These are phyloP conservation scores for Furcasterigmium sp. DNA, from an alignment of 2,329 filamentous ascomycete genomes.

Conservation along the genomic window DNA sequence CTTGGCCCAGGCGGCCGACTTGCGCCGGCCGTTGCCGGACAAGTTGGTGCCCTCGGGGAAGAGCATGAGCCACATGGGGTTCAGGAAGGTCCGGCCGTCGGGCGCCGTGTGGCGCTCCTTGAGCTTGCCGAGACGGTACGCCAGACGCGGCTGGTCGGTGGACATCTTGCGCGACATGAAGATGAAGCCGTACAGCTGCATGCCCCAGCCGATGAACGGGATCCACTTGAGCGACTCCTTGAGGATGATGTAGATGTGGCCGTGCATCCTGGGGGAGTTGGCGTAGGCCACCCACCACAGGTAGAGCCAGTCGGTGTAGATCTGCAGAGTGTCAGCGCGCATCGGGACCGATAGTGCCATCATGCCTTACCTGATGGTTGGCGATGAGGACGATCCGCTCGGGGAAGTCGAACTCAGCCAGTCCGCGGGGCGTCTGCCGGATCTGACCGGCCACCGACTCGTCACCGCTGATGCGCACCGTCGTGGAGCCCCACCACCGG, in stretches of 20 bases:
- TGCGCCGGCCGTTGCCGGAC: conserved; percentile 62
- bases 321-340: conserved; percentile 30
- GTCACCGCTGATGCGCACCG: conserved; percentile 79
- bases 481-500: conserved; percentile 81
- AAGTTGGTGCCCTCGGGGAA: conserved; percentile 87
- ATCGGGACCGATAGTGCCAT: no score
- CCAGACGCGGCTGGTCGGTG: conserved; percentile 69
- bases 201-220: conserved; percentile 73
- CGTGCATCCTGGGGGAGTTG: conserved; percentile 68
- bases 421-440: conserved; percentile 62
- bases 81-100: conserved; percentile 45
- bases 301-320: conserved; percentile 90
- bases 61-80: conserved; percentile 87
- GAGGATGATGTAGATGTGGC: conserved; percentile 83
- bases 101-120: conserved; percentile 52
- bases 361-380: conserved; percentile 68
- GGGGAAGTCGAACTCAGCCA: conserved; percentile 73
- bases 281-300: conserved; percentile 94
- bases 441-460: conserved; percentile 73
- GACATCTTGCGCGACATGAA: conserved; percentile 90
- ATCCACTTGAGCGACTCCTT: conserved; percentile 83
- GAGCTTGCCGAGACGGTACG: conserved; percentile 66
- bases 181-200: conserved; percentile 85
- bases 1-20: conserved; percentile 69
- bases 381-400: conserved; percentile 79